Percentiles rank a stretch among this genome's conserved stretches.
These are phyloP conservation scores for Cercospora sojina DNA, from an alignment of 2,329 filamentous ascomycete genomes.

Conservation along the genomic window DNA sequence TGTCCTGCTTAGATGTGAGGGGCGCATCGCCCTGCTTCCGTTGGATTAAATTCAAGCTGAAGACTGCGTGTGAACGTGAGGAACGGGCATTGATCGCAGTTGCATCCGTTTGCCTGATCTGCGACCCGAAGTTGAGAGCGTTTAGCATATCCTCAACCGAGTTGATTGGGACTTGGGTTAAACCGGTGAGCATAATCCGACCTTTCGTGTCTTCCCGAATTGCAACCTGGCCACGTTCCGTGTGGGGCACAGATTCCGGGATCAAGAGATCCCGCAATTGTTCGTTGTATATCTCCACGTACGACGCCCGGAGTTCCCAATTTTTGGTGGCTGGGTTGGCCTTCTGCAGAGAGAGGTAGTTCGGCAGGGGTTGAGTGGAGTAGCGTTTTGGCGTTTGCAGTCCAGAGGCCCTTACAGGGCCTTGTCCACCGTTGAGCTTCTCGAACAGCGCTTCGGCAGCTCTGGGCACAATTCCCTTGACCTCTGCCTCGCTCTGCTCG, in stretches of 20 bases:
- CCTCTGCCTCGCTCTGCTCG: slow-evolving; percentile 50
- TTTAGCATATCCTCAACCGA: slow-evolving; percentile 88
- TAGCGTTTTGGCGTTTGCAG: slow-evolving; percentile 78
- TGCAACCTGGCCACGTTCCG: slow-evolving; percentile 75
- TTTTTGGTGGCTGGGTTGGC: slow-evolving; percentile 60
- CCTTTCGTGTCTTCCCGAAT: slow-evolving; percentile 94
- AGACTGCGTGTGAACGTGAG: slow-evolving; percentile 94
- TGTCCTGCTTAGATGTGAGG: slow-evolving; percentile 65
- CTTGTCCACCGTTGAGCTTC: slow-evolving; percentile 63
- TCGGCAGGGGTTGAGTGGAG: slow-evolving; percentile 58
- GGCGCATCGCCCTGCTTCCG: slow-evolving; percentile 61
- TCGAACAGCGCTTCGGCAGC: slow-evolving; percentile 86
- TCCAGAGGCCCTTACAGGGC: slow-evolving; percentile 63
- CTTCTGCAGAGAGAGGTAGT: slow-evolving; percentile 46
- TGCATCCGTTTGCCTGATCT: slow-evolving; percentile 92
- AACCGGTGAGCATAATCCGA: slow-evolving; percentile 87
- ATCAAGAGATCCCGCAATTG: slow-evolving; percentile 86
- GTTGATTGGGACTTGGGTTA: slow-evolving; percentile 84
- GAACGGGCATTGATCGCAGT: slow-evolving; percentile 98
- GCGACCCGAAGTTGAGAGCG: slow-evolving; percentile 86
- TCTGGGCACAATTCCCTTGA: slow-evolving; percentile 87
- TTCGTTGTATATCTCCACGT: slow-evolving; percentile 86
- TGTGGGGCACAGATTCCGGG: slow-evolving; percentile 65
- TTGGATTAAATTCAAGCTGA: slow-evolving; percentile 90
- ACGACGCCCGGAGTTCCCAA: slow-evolving; percentile 87